phyloP scores from a whole-genome alignment of 2,329 filamentous ascomycete genomes.

The Aspergillus uvarum region DNA sequence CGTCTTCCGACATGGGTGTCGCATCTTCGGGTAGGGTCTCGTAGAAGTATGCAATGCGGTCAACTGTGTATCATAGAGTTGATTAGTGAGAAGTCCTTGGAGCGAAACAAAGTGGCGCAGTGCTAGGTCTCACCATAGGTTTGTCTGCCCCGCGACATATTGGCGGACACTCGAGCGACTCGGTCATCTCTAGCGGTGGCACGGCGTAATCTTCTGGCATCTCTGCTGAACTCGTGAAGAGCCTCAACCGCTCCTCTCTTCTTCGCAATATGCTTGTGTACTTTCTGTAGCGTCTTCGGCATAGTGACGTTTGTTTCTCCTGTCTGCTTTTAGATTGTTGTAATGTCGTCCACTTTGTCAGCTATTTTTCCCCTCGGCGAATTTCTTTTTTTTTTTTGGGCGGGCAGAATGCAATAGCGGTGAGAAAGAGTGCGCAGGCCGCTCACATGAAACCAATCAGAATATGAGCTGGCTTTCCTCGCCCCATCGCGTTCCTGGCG shows the following conservation, averaged over 20 bases:
- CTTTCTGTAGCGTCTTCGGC: conserved; percentile 76
- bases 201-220: conserved; percentile 76
- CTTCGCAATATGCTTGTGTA: conserved; percentile 85
- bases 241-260: conserved; percentile 74
- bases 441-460: conserved; percentile 22
- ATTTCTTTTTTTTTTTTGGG: conserved; percentile 30
- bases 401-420: conserved; percentile 37
- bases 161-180: conserved; percentile 68
- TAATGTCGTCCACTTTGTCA: not conserved
- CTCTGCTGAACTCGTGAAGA: conserved; percentile 84
- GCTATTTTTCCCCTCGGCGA: conserved; percentile 8
- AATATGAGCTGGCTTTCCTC: not conserved
- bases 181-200: conserved; percentile 81
- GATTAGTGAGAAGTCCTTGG: not conserved
- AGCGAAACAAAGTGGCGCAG: conserved; percentile 24
- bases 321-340: not conserved
- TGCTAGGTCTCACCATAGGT: conserved; percentile 58
- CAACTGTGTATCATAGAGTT: conserved; percentile 49
- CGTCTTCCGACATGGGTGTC: conserved; percentile 36
- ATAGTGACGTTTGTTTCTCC: conserved; percentile 48
- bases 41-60: conserved; percentile 71
- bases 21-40: conserved; percentile 51
- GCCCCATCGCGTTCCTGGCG: conserved; percentile 31
- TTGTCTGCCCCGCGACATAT: conserved; percentile 71
- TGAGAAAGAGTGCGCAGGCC: conserved; percentile 15